These are phyloP conservation scores for Malania oleifera DNA, from an alignment of 164 flowering plant species.

Conservation along the genomic window DNA sequence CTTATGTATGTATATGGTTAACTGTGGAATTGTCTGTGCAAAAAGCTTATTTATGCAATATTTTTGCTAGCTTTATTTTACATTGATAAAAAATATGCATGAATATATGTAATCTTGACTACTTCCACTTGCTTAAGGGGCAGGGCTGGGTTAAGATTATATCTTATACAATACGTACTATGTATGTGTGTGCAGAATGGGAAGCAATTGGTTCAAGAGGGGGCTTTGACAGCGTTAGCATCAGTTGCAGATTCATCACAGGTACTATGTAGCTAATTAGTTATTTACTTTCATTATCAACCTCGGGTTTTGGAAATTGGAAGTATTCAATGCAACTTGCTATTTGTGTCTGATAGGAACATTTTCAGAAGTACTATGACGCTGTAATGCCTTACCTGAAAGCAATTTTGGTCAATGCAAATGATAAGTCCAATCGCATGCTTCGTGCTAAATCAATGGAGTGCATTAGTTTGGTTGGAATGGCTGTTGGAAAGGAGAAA, in stretches of 20 bases:
- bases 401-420: constrained; percentile 24
- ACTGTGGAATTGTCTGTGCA: too few relatives aligned
- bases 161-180: too few relatives aligned
- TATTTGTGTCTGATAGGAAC: constrained; percentile 11
- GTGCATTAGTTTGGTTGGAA: constrained; percentile 32
- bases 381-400: constrained; percentile 25
- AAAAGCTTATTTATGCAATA: too few relatives aligned
- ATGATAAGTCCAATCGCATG: constrained; percentile 25
- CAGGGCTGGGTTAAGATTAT: too few relatives aligned
- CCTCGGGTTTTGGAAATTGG: too few relatives aligned
- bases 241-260: constrained; percentile 35
- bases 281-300: too few relatives aligned
- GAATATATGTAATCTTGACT: too few relatives aligned
- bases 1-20: background rate
- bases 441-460: constrained; percentile 35
- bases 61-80: too few relatives aligned
- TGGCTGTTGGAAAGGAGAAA: constrained; percentile 40
- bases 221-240: constrained; percentile 33
- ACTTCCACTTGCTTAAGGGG: too few relatives aligned
- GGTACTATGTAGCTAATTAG: too few relatives aligned
- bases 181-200: constrained; percentile 18
- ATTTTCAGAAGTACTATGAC: constrained; percentile 23
- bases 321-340: too few relatives aligned
- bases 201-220: constrained; percentile 32
- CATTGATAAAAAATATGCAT: too few relatives aligned